These are phyloP conservation scores for Pichia paraexigua DNA, from an alignment of 805 yeast species.

Conservation along the genomic window DNA sequence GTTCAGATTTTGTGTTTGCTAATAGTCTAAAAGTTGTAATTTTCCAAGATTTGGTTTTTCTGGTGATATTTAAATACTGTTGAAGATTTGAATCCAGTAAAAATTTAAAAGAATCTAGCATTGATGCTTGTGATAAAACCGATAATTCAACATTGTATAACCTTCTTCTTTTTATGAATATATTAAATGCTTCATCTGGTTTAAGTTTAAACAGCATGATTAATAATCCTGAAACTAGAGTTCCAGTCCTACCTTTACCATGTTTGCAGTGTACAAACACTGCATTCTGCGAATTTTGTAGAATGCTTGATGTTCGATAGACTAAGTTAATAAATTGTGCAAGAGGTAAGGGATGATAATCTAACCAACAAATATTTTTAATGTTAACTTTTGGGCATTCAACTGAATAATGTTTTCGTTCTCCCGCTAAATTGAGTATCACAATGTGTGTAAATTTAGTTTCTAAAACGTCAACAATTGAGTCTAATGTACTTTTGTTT, in stretches of 20 bases:
- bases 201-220: constrained; percentile 37
- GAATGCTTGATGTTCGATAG: constrained; percentile 36
- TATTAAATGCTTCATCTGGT: constrained; percentile 38
- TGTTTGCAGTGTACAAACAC: constrained; percentile 81
- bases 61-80: background rate
- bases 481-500: constrained; percentile 5
- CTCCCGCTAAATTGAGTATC: constrained; percentile 40
- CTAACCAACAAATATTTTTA: constrained; percentile 49
- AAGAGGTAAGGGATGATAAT: constrained; percentile 72
- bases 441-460: constrained; percentile 43
- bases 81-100: constrained; percentile 5
- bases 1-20: background rate
- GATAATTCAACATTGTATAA: constrained; percentile 41
- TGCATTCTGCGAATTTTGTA: constrained; percentile 29
- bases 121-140: constrained; percentile 61
- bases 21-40: background rate
- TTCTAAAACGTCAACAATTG: constrained; percentile 39
- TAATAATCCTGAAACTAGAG: constrained; percentile 61
- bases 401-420: constrained; percentile 39
- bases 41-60: background rate
- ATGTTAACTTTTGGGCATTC: constrained; percentile 24
- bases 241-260: constrained; percentile 90
- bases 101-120: constrained; percentile 43
- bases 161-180: constrained; percentile 49
- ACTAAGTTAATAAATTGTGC: constrained; percentile 37